Evolutionary conservation across 2,329 filamentous ascomycete species (phyloP).

Genomic region (Aureobasidium sp.): DNA sequence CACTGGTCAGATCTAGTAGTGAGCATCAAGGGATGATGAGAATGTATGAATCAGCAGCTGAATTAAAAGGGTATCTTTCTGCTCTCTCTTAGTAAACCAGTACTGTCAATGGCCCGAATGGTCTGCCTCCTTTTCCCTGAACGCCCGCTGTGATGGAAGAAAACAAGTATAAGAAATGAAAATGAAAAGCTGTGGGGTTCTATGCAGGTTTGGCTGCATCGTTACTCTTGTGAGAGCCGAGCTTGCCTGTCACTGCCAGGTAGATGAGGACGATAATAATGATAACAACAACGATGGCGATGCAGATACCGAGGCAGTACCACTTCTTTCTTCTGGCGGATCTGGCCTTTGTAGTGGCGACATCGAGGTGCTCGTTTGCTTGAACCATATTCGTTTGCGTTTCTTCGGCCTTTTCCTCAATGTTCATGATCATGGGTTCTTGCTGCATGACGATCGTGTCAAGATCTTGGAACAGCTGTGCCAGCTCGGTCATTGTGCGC

Average conservation of each 20-base stretch:
- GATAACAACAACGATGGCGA: conserved; percentile 27
- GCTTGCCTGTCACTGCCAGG: conserved; percentile 18
- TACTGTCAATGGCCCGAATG: not conserved
- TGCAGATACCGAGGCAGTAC: conserved; percentile 75
- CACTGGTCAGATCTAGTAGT: no score
- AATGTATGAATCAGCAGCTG: not conserved
- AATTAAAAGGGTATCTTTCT: conserved; percentile 2
- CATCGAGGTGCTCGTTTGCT: conserved; percentile 73
- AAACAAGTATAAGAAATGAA: not conserved
- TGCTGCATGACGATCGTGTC: conserved; percentile 80
- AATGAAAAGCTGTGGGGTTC: not conserved
- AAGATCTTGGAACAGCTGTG: conserved; percentile 83
- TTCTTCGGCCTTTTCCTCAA: conserved; percentile 81
- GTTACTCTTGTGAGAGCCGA: not conserved
- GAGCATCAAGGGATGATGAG: no score
- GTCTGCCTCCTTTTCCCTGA: not conserved
- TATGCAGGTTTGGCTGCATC: no score
- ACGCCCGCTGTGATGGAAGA: not conserved
- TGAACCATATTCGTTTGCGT: conserved; percentile 76
- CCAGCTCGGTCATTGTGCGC: conserved; percentile 76
- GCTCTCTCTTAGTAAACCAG: not conserved
- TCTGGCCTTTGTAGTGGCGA: conserved; percentile 74
- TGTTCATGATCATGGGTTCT: conserved; percentile 68
- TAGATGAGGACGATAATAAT: conserved; percentile 31
- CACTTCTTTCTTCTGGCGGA: conserved; percentile 89